Evolutionary conservation across 352 stramenopile species (phyloP).

Genomic region (Globisporangium spiculum): DNA sequence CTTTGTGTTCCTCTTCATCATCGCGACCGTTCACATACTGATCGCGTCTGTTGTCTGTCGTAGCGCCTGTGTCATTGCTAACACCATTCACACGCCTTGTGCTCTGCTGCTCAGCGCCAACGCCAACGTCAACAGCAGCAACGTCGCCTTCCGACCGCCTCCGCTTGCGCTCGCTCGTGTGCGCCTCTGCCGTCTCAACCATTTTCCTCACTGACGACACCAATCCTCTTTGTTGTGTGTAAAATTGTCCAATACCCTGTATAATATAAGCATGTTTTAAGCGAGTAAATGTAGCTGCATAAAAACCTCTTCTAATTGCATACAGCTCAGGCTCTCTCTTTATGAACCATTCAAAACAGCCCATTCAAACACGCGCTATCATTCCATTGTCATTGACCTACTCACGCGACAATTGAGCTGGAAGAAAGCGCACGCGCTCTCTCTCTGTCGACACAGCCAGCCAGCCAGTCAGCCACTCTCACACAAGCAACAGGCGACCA

Average conservation of each 20-base stretch:
- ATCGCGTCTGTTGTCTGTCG: neutral
- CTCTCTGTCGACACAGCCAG: neutral
- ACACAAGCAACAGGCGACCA: neutral
- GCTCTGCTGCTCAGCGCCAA: neutral
- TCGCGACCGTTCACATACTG: neutral
- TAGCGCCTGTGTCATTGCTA: neutral
- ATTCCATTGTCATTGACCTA: neutral
- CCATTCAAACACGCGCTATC: neutral
- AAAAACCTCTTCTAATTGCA: neutral
- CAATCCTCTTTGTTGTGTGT: neutral
- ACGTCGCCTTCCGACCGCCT: slow-evolving; percentile 7
- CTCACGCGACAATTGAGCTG: neutral
- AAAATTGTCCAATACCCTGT: neutral
- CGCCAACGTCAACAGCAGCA: neutral
- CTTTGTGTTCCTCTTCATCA: neutral
- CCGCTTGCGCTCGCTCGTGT: slow-evolving; percentile 9
- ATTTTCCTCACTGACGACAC: neutral
- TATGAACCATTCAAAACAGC: slow-evolving; percentile 14
- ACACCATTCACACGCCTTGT: neutral
- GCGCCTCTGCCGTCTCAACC: neutral
- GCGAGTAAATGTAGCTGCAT: neutral
- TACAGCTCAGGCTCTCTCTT: neutral
- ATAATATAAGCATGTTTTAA: neutral
- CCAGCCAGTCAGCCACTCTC: neutral
- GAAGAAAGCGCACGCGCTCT: neutral